These are phyloP conservation scores for Pleurozium schreberi DNA, from an alignment of 225 moss, liverwort and hornwort species.

Conservation along the genomic window DNA sequence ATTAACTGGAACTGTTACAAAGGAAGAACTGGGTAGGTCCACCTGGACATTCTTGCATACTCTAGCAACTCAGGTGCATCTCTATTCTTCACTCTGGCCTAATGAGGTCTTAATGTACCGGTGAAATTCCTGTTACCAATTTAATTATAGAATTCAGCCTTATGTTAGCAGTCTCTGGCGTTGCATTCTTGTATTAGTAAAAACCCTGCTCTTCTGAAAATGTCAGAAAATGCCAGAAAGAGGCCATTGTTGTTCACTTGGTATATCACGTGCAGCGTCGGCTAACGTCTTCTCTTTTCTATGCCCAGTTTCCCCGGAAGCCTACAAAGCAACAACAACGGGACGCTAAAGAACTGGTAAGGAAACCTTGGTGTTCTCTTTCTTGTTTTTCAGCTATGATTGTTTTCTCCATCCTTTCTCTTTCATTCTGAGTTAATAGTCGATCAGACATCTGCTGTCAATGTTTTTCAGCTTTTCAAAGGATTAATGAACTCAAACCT, in stretches of 20 bases:
- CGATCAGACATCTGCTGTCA: not conserved
- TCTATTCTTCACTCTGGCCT: slow-evolving; percentile 2
- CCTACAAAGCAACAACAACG: slow-evolving; percentile 88
- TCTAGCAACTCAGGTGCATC: slow-evolving; percentile 71
- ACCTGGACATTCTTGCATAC: slow-evolving; percentile 98
- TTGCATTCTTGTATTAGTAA: not conserved
- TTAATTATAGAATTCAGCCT: not conserved
- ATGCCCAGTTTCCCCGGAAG: slow-evolving; percentile 65
- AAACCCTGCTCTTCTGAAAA: not conserved
- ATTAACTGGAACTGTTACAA: slow-evolving; percentile 48
- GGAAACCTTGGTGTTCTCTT: not conserved
- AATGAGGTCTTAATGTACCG: not conserved
- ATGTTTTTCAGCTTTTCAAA: not conserved
- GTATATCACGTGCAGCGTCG: not conserved
- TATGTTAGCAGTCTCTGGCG: not conserved
- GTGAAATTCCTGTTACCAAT: not conserved
- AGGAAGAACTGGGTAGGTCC: slow-evolving; percentile 84
- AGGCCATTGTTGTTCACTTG: not conserved
- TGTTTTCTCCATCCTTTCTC: not conserved
- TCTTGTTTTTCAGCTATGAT: not conserved
- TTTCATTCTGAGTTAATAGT: not conserved
- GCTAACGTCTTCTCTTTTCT: not conserved
- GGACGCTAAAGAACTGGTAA: slow-evolving; percentile 76
- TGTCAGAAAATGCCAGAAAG: not conserved
- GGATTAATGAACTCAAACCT: not conserved